phyloP scores from a whole-genome alignment of 768 basidiomycete species.

The Lactifluus hygrophoroides region DNA sequence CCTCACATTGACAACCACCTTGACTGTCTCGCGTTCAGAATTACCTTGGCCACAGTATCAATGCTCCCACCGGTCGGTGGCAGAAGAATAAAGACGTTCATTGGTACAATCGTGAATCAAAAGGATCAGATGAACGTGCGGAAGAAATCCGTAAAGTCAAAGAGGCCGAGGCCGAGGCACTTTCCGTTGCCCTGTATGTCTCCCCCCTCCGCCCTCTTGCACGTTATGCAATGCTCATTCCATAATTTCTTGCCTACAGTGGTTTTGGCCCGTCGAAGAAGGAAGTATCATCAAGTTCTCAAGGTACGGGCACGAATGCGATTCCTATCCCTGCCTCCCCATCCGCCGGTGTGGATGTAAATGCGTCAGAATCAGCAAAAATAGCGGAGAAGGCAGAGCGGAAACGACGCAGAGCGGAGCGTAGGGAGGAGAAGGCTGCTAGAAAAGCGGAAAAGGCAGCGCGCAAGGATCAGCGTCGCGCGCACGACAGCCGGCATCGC shows the following conservation, averaged over 20 bases:
- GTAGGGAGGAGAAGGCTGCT: slow-evolving; percentile 52
- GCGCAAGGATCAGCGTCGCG: slow-evolving; percentile 15
- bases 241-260: slow-evolving; percentile 30
- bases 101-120: slow-evolving; percentile 77
- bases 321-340: slow-evolving; percentile 21
- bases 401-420: slow-evolving; percentile 37
- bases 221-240: not conserved
- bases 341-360: slow-evolving; percentile 6
- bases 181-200: slow-evolving; percentile 68
- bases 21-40: slow-evolving; percentile 41
- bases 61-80: slow-evolving; percentile 93
- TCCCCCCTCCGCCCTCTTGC: too few relatives aligned
- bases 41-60: slow-evolving; percentile 92
- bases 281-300: slow-evolving; percentile 12
- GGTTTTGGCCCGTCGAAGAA: slow-evolving; percentile 58
- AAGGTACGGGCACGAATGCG: slow-evolving; percentile 27
- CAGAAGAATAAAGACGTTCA: slow-evolving; percentile 96
- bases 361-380: slow-evolving; percentile 20
- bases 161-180: slow-evolving; percentile 82
- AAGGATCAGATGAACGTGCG: slow-evolving; percentile 32
- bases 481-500: slow-evolving; percentile 8
- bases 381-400: slow-evolving; percentile 28
- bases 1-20: not conserved
- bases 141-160: slow-evolving; percentile 81
- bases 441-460: slow-evolving; percentile 41